These are phyloP conservation scores for Penicillium alfredii DNA, from an alignment of 495 filamentous ascomycete genomes.

Conservation along the genomic window DNA sequence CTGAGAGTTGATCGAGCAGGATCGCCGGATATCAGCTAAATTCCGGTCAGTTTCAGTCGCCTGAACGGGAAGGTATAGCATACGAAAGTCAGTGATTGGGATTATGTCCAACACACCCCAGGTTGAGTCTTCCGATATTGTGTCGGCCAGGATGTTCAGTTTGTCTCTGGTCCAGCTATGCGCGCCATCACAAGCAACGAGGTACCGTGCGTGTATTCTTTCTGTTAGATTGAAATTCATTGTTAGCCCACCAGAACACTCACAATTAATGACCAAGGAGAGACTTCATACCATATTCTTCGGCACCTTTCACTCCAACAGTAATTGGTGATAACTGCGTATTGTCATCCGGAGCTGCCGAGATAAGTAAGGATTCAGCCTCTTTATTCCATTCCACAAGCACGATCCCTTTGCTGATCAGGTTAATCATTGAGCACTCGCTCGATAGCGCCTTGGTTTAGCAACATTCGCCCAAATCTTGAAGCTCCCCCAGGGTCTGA, in stretches of 20 bases:
- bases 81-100: conserved; percentile 20
- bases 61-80: background rate
- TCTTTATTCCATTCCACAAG: conserved; percentile 3
- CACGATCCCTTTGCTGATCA: conserved; percentile 1
- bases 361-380: conserved; percentile 2
- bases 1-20: conserved; percentile 10
- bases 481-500: conserved; percentile 1
- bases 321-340: background rate
- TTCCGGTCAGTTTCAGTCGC: background rate
- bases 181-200: conserved; percentile 23
- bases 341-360: background rate
- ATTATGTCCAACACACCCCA: conserved; percentile 25
- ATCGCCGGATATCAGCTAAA: conserved; percentile 10
- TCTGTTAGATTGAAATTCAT: background rate
- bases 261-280: background rate
- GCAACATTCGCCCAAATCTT: conserved; percentile 9
- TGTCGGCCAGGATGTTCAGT: conserved; percentile 10
- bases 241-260: background rate
- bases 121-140: conserved; percentile 1
- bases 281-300: background rate
- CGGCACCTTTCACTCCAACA: conserved; percentile 1
- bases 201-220: conserved; percentile 22
- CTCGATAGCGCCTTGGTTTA: conserved; percentile 17
- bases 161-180: conserved; percentile 19
- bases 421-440: conserved; percentile 9